Percentiles rank a stretch among this genome's conserved stretches.
Evolutionary conservation across 1,284 basidiomycete genomes (phyloP).

Genomic region (Wallemia mellicola): DNA sequence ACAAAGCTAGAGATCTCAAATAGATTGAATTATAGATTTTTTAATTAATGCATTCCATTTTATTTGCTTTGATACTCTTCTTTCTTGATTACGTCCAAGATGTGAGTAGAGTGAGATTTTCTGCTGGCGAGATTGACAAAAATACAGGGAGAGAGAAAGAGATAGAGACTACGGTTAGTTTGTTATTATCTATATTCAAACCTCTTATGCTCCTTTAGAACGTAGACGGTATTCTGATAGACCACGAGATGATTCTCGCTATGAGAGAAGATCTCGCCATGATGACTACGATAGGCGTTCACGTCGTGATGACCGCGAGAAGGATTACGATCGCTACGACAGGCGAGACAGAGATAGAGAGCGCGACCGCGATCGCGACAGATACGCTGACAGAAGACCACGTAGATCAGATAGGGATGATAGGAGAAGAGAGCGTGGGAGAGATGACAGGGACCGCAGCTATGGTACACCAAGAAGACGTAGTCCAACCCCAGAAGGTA

Average conservation of each 20-base stretch:
- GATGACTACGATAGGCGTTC: slow-evolving; percentile 20
- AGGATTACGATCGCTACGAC: slow-evolving; percentile 18
- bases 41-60: background rate
- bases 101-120: background rate
- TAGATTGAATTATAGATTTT: background rate
- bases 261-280: slow-evolving; percentile 1
- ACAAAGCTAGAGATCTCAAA: background rate
- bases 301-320: slow-evolving; percentile 12
- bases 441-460: slow-evolving; percentile 4
- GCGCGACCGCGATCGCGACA: slow-evolving; percentile 12
- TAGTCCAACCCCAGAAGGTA: slow-evolving; percentile 69
- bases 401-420: slow-evolving; percentile 11
- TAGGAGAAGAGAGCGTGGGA: slow-evolving; percentile 6
- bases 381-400: slow-evolving; percentile 5
- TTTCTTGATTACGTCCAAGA: background rate
- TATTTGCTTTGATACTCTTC: background rate
- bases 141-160: background rate
- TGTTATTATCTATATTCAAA: background rate
- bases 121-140: background rate
- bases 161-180: background rate
- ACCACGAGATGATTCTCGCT: background rate
- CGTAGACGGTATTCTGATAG: background rate
- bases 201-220: background rate
- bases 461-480: slow-evolving; percentile 39
- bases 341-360: slow-evolving; percentile 14